Conservation (phyloP, 345 rosid species). For the Arabidopsis suecica region DNA sequence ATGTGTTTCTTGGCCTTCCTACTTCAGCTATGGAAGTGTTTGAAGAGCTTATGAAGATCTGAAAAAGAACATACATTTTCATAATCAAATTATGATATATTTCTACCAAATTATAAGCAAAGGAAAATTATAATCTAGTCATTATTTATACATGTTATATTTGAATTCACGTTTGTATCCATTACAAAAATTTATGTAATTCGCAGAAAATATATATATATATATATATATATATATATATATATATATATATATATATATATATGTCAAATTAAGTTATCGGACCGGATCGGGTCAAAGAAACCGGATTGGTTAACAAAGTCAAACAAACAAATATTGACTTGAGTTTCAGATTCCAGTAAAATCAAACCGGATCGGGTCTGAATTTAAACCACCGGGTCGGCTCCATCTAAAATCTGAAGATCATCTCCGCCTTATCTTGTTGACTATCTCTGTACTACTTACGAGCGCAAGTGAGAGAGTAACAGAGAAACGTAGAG, state of each 20-base stretch:
- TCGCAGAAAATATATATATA: neutral
- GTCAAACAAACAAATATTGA: neutral
- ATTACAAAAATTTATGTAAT: slow-evolving; percentile 3
- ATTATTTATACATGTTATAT: neutral
- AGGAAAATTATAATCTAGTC: neutral
- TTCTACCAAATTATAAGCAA: neutral
- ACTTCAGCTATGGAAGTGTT: slow-evolving; percentile 73
- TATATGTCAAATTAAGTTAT: no score
- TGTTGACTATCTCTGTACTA: slow-evolving; percentile 12
- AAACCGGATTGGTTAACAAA: no score
- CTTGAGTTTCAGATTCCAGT: neutral
- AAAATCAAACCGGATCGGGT: neutral
- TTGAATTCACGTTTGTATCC: neutral
- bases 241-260: no score
- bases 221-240: no score
- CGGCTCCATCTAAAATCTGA: neutral
- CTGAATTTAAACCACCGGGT: neutral
- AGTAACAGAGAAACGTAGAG: neutral
- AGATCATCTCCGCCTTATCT: slow-evolving; percentile 18
- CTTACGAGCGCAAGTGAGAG: neutral
- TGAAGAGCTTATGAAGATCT: slow-evolving; percentile 54
- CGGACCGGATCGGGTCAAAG: no score
- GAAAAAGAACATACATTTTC: neutral
- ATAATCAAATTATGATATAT: neutral
- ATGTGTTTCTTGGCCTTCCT: slow-evolving; percentile 77